Percentiles rank a stretch among this genome's conserved stretches.
Conservation (phyloP, 176 grass and related monocot species). For the Ananas comosus region DNA sequence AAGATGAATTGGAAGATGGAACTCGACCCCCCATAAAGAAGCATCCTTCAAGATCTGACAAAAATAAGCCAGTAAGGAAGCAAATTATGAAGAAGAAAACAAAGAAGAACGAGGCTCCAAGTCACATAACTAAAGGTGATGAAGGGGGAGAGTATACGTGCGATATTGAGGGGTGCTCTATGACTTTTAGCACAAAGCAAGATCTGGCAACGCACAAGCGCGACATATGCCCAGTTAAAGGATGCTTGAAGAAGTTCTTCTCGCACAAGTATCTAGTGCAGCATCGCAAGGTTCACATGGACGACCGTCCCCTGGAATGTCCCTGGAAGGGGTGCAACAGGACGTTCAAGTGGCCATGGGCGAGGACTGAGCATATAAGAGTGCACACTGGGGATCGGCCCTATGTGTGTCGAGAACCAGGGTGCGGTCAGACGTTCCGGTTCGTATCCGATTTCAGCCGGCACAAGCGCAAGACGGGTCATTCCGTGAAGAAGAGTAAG, state of each 20-base stretch:
- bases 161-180: constrained; percentile 57
- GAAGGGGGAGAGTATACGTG: constrained; percentile 36
- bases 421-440: constrained; percentile 75
- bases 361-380: constrained; percentile 84
- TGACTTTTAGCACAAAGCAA: constrained; percentile 55
- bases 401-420: constrained; percentile 67
- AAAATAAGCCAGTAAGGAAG: constrained; percentile 36
- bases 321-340: constrained; percentile 69
- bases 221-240: constrained; percentile 57
- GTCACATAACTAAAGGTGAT: constrained; percentile 14
- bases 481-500: constrained; percentile 39
- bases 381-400: constrained; percentile 84
- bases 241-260: constrained; percentile 69
- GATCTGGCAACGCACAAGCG: constrained; percentile 56
- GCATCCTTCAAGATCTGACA: constrained; percentile 23
- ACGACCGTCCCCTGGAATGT: constrained; percentile 67
- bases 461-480: constrained; percentile 82
- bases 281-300: constrained; percentile 79
- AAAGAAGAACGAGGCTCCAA: constrained; percentile 19
- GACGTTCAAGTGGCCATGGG: constrained; percentile 97
- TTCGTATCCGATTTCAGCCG: constrained; percentile 90
- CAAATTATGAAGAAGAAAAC: constrained; percentile 24
- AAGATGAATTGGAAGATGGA: constrained; percentile 27
- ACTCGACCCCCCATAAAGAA: constrained; percentile 17
- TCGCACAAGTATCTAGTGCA: constrained; percentile 83